Evolutionary conservation across 192 early-diverging fungal genomes (phyloP).

Genomic region (Backusella liffmaniae): DNA sequence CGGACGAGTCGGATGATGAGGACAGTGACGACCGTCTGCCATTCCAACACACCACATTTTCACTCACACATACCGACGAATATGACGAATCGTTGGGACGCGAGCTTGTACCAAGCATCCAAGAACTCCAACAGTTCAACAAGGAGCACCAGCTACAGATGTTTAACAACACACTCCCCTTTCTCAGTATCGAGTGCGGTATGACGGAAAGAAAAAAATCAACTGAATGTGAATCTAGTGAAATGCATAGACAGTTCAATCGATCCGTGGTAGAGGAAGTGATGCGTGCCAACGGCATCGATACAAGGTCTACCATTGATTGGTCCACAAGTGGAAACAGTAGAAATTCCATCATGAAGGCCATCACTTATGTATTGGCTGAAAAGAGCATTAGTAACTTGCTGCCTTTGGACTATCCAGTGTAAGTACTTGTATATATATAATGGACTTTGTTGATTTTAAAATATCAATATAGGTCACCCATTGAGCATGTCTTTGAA

Average conservation of each 20-base stretch:
- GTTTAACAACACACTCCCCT: slow-evolving; percentile 12
- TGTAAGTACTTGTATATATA: slow-evolving; percentile 47
- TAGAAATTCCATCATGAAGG: slow-evolving; percentile 67
- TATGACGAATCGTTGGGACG: slow-evolving; percentile 44
- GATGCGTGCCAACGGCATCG: neutral
- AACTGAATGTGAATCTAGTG: neutral
- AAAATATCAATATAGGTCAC: slow-evolving; percentile 33
- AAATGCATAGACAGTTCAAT: neutral
- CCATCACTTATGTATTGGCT: slow-evolving; percentile 68
- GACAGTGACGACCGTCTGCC: neutral
- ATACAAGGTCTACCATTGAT: slow-evolving; percentile 7
- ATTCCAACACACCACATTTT: slow-evolving; percentile 40
- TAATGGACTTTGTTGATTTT: neutral
- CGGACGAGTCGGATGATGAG: slow-evolving; percentile 28
- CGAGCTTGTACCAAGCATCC: slow-evolving; percentile 11
- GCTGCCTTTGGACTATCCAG: slow-evolving; percentile 70
- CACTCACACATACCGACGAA: slow-evolving; percentile 53
- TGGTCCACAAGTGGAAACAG: slow-evolving; percentile 31
- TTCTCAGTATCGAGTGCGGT: slow-evolving; percentile 21
- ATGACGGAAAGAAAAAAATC: neutral
- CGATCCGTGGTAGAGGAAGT: neutral
- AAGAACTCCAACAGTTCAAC: slow-evolving; percentile 17
- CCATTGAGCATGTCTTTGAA: slow-evolving; percentile 85
- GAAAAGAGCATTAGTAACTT: slow-evolving; percentile 64
- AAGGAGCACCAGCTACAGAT: slow-evolving; percentile 19